A percentile compares a stretch with the other conserved stretches of the same genome.
phyloP scores from a whole-genome alignment of 345 rosid genomes.

The Pistacia atlantica region DNA sequence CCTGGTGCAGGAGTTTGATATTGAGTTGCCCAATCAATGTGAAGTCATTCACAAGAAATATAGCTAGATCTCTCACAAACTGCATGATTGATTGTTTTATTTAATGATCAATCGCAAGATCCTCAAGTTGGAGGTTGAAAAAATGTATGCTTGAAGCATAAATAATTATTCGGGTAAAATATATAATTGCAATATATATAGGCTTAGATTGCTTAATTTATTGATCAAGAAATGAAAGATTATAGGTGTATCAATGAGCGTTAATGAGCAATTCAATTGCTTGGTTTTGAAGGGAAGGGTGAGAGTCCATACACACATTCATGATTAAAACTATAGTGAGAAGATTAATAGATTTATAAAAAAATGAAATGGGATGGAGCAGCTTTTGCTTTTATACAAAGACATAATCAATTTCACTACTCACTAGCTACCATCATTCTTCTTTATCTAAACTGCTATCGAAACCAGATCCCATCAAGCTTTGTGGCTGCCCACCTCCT shows the following conservation, averaged over 20 bases:
- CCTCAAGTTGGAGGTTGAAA: no score
- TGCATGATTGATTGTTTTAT: no score
- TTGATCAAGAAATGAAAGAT: no score
- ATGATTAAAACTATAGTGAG: conserved; percentile 31
- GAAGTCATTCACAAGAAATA: not conserved
- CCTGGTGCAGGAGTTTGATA: no score
- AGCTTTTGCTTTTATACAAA: conserved; percentile 40
- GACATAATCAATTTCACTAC: conserved; percentile 31
- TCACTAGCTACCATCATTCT: conserved; percentile 19
- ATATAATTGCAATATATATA: not conserved
- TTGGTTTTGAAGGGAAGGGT: conserved; percentile 34
- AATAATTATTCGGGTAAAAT: not conserved
- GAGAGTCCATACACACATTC: not conserved
- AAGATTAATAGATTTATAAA: conserved; percentile 2
- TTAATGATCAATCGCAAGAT: no score
- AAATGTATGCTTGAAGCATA: no score
- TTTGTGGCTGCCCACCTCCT: no score
- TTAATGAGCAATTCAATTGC: conserved; percentile 7
- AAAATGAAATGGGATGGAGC: not conserved
- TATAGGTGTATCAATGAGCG: no score
- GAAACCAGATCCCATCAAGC: not conserved
- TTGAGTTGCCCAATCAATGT: no score
- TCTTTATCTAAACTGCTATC: not conserved
- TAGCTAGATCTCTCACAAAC: no score
- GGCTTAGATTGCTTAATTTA: no score